These are phyloP conservation scores for Lachancea meyersii DNA, from an alignment of 805 yeast genomes.

Conservation along the genomic window DNA sequence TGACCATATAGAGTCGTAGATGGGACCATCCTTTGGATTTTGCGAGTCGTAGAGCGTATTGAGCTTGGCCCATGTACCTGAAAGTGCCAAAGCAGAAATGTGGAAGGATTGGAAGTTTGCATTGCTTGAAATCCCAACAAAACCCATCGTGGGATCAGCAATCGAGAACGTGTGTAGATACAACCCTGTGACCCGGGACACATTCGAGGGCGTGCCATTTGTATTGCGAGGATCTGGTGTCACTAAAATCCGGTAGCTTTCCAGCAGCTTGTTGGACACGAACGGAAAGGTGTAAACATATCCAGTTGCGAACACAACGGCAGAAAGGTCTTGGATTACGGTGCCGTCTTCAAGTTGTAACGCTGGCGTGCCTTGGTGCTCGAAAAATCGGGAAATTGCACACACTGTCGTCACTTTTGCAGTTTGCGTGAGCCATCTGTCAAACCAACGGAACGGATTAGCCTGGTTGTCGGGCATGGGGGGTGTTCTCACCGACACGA, in stretches of 20 bases:
- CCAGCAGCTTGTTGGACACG: conserved; percentile 12
- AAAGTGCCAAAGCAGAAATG: conserved; percentile 16
- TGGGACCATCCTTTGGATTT: conserved; percentile 14
- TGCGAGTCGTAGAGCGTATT: conserved; percentile 10
- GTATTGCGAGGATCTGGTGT: conserved; percentile 16
- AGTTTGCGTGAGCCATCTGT: conserved; percentile 31
- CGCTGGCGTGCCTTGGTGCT: conserved; percentile 16
- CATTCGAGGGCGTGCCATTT: conserved; percentile 13
- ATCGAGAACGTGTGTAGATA: conserved; percentile 43
- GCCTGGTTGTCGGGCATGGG: conserved; percentile 39
- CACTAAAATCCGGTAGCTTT: conserved; percentile 14
- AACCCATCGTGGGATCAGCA: conserved; percentile 42
- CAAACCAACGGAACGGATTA: conserved; percentile 34
- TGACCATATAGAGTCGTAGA: conserved; percentile 18
- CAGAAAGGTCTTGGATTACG: conserved; percentile 29
- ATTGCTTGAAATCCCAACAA: conserved; percentile 35
- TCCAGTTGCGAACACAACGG: conserved; percentile 45
- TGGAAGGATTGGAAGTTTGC: conserved; percentile 20
- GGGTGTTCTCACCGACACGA: conserved; percentile 62
- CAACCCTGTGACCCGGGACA: conserved; percentile 35
- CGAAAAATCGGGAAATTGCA: conserved; percentile 25
- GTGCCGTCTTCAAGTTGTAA: conserved; percentile 32
- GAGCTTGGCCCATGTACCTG: conserved; percentile 15
- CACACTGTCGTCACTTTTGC: conserved; percentile 30
- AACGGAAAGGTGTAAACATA: conserved; percentile 31